A percentile compares a stretch with the other conserved stretches of the same genome.
Evolutionary conservation across 2,329 filamentous ascomycete species (phyloP).

Genomic region (Cladorrhinum sp.): DNA sequence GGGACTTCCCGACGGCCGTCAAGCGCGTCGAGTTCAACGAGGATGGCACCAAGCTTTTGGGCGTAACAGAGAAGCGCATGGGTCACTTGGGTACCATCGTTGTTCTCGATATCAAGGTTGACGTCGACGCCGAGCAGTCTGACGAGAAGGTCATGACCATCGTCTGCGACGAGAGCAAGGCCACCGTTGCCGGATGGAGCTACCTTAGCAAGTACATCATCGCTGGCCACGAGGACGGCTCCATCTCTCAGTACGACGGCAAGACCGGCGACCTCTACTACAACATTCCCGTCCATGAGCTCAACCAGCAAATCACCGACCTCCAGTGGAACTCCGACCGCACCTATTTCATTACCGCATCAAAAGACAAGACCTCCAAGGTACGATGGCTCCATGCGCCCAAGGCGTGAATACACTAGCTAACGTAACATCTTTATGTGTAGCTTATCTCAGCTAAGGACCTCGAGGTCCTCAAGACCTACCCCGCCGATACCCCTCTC

Average conservation of each 20-base stretch:
- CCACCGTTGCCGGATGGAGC: constrained; percentile 95
- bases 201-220: constrained; percentile 95
- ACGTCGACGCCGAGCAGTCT: constrained; percentile 77
- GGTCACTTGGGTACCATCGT: constrained; percentile 92
- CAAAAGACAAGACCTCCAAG: constrained; percentile 97
- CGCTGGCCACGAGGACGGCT: constrained; percentile 94
- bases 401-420: neutral
- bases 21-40: constrained; percentile 98
- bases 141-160: constrained; percentile 83
- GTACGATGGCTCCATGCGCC: constrained; percentile 39
- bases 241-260: constrained; percentile 83
- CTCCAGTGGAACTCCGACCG: constrained; percentile 92
- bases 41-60: constrained; percentile 84
- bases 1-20: constrained; percentile 95
- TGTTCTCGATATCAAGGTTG: constrained; percentile 83
- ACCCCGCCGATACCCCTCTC: constrained; percentile 85
- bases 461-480: constrained; percentile 90
- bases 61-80: constrained; percentile 98
- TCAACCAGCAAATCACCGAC: constrained; percentile 79
- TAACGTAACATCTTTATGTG: constrained; percentile 2
- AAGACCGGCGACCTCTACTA: constrained; percentile 84
- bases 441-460: constrained; percentile 78
- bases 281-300: constrained; percentile 82
- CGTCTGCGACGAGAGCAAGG: constrained; percentile 92
- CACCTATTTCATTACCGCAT: constrained; percentile 97